phyloP scores from a whole-genome alignment of 805 yeast genomes.

The Cephaloascus albidus region DNA sequence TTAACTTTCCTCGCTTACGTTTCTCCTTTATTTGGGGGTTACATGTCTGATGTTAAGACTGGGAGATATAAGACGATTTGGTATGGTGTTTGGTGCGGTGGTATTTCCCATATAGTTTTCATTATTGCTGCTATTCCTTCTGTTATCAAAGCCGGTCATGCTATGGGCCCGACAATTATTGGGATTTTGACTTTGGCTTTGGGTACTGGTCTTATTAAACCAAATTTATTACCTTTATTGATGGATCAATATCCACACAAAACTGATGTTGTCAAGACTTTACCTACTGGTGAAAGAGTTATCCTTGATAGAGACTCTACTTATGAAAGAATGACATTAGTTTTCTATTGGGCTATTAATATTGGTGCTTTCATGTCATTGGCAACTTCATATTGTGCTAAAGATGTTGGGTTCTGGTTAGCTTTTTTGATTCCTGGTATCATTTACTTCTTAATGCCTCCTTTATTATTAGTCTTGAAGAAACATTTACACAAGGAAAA shows the following conservation, averaged over 20 bases:
- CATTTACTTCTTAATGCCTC: no score
- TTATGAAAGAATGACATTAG: slow-evolving; percentile 30
- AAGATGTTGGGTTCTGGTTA: slow-evolving; percentile 44
- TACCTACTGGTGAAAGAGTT: slow-evolving; percentile 56
- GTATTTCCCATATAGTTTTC: slow-evolving; percentile 36
- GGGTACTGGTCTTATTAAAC: slow-evolving; percentile 50
- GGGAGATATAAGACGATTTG: slow-evolving; percentile 41
- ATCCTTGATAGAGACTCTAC: slow-evolving; percentile 40
- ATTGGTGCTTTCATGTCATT: slow-evolving; percentile 44
- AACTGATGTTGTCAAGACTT: slow-evolving; percentile 47
- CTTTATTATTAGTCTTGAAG: no score
- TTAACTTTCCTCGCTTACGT: slow-evolving; percentile 40
- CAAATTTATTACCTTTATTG: slow-evolving; percentile 39
- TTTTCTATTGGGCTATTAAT: slow-evolving; percentile 47
- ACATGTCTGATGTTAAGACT: slow-evolving; percentile 35
- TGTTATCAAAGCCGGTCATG: slow-evolving; percentile 23
- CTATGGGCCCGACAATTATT: slow-evolving; percentile 30
- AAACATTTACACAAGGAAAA: no score
- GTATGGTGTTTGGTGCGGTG: slow-evolving; percentile 38
- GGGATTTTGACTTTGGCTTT: slow-evolving; percentile 27
- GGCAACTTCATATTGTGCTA: slow-evolving; percentile 42
- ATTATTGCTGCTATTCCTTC: slow-evolving; percentile 38
- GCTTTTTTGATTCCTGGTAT: slow-evolving; percentile 47
- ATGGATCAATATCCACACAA: slow-evolving; percentile 47
- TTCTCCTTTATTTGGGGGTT: slow-evolving; percentile 44